Percentiles rank a stretch among this genome's conserved stretches.
Evolutionary conservation across 495 filamentous ascomycete genomes (phyloP).

Genomic region (Penicillium goetzii): DNA sequence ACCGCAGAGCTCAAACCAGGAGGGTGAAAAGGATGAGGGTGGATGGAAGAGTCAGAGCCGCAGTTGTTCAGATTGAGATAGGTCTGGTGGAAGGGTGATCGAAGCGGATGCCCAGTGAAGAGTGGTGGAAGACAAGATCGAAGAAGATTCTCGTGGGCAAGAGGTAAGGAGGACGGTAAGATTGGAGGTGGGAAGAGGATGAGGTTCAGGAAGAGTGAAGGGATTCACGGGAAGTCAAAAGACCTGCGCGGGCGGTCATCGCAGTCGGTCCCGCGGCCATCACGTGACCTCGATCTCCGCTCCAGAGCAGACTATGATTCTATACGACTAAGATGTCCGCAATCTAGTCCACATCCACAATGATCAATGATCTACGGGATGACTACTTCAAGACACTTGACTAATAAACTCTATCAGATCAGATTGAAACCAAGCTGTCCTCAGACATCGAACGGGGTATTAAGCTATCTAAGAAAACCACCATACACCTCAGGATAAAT

Average conservation of each 20-base stretch:
- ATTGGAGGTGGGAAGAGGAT: slow-evolving; percentile 5
- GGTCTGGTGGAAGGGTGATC: slow-evolving; percentile 9
- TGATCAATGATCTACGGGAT: background rate
- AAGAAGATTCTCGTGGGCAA: slow-evolving; percentile 11
- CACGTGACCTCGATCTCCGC: slow-evolving; percentile 11
- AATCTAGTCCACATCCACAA: too few species aligned
- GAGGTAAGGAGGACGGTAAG: slow-evolving; percentile 10
- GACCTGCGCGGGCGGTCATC: slow-evolving; percentile 12
- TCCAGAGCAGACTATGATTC: background rate
- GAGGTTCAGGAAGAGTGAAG: slow-evolving; percentile 17
- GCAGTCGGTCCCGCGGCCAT: background rate
- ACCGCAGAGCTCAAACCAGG: background rate
- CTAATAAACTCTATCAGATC: background rate
- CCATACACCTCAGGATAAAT: background rate
- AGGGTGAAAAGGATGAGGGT: slow-evolving; percentile 2
- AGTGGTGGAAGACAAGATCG: background rate
- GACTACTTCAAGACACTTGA: too few species aligned
- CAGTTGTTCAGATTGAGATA: slow-evolving; percentile 17
- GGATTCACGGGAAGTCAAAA: slow-evolving; percentile 17
- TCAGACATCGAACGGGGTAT: background rate
- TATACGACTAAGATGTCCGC: too few species aligned
- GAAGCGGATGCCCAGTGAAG: slow-evolving; percentile 17
- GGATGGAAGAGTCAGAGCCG: slow-evolving; percentile 1
- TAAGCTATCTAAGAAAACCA: background rate
- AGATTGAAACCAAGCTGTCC: background rate